These are phyloP conservation scores for Gossypium bickii DNA, from an alignment of 345 rosid species.

Conservation along the genomic window DNA sequence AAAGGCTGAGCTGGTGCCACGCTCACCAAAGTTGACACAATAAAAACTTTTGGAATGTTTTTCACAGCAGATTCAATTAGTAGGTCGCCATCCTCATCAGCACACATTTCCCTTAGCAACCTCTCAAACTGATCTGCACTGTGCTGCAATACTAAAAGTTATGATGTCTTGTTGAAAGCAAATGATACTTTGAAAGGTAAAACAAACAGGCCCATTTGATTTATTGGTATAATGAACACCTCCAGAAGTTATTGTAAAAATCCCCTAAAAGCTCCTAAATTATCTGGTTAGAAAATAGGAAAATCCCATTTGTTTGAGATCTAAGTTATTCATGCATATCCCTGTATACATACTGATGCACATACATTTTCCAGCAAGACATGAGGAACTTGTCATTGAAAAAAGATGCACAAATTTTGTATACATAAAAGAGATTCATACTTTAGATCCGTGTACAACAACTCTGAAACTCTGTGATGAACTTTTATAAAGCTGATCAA, in stretches of 20 bases:
- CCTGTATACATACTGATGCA: neutral
- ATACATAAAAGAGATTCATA: constrained; percentile 27
- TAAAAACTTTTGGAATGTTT: constrained; percentile 88
- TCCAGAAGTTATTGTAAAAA: neutral
- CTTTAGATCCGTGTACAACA: constrained; percentile 98
- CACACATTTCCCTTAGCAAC: constrained; percentile 94
- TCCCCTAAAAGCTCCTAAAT: neutral
- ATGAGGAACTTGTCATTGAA: neutral
- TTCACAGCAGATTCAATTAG: constrained; percentile 93
- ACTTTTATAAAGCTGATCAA: constrained; percentile 96
- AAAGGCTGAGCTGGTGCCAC: constrained; percentile 94
- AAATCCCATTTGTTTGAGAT: neutral
- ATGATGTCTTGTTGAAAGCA: constrained; percentile 25
- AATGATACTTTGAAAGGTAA: constrained; percentile 5
- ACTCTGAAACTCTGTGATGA: constrained; percentile 98
- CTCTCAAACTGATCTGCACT: constrained; percentile 97
- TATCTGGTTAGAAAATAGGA: neutral
- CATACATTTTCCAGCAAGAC: constrained; percentile 6
- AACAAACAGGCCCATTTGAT: constrained; percentile 3
- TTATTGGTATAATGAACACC: constrained; percentile 6
- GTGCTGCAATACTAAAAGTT: constrained; percentile 72
- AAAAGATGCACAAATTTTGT: constrained; percentile 6
- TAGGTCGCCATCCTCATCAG: constrained; percentile 90
- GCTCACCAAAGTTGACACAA: constrained; percentile 88
- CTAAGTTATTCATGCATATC: neutral